Base-by-base conservation (phyloP, 225 moss, liverwort and hornwort species). In the Physcomitrium patens region DNA sequence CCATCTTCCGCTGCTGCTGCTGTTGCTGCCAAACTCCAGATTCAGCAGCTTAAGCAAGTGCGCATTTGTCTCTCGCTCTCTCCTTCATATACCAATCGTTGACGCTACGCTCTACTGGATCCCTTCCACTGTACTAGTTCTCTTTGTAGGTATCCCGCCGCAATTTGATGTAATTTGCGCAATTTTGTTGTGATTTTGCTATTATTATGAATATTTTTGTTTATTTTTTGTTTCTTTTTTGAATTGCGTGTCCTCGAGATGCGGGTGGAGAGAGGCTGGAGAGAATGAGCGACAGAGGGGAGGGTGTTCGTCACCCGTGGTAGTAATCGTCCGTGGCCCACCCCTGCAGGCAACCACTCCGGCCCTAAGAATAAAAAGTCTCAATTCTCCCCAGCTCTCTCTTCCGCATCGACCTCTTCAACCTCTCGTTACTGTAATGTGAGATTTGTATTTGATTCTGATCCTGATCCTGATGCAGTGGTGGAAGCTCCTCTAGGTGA, bases 401-500 rank as follows among this genome's bases (percentile, higher is more conserved):
- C 63, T 58, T 58, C 60, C 60, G 68, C 68, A 68, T 68, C 68
- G 68, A 50, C 60, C 60, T 68, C 60, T 68, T 50, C 60, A 60
- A 76, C 60, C 60, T 64, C 54, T 74, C 65, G 65, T 3, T 46
- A 46, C 46, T 49, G 78, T 67, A 52, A 49, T 58, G 65, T 48
- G 66, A 68, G 48, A 19, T 4, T 37, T 37, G 31, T 7, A 37
- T 7, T 37, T 7, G 31, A 37, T 37, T 37, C 23, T 12, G 12
- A 18, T 52, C 52, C 31, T n/a, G n/a, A n/a, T n/a, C n/a, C n/a
- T n/a, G 22, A 23, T 20, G n/a, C 50, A 26, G 66, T 28, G 19
- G 9, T 27, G 3, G 50, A 31, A 23, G 56, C 3, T 57, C 12
- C 23, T 57, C n/a, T 49, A 3, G 12, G 15, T 12, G 12, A 49